Evolutionary conservation across 2,329 filamentous ascomycete genomes (phyloP).

Genomic region (Lachnellula suecica): DNA sequence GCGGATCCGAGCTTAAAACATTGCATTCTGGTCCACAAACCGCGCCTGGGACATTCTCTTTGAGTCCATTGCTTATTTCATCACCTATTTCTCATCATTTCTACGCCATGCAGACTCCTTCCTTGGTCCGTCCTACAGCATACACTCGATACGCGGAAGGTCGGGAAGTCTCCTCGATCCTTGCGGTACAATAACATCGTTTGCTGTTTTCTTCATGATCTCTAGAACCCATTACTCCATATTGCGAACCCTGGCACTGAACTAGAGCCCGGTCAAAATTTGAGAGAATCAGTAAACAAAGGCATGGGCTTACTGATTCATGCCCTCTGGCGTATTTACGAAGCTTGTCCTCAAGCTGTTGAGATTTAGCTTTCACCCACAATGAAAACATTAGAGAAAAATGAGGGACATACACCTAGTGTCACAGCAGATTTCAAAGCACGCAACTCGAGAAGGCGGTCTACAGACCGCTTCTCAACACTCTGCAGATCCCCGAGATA

Average conservation of each 20-base stretch:
- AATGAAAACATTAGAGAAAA: background rate
- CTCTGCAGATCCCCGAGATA: background rate
- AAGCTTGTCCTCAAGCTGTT: background rate
- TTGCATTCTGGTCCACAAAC: too few species aligned
- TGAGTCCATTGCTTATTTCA: too few species aligned
- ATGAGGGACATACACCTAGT: background rate
- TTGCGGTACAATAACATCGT: background rate
- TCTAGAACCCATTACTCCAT: background rate
- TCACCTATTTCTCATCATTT: too few species aligned
- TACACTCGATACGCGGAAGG: background rate
- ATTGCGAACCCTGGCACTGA: background rate
- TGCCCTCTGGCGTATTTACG: background rate
- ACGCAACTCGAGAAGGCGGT: background rate
- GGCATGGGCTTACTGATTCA: background rate
- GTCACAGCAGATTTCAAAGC: background rate
- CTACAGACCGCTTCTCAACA: background rate
- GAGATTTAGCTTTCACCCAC: background rate
- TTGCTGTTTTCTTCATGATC: background rate
- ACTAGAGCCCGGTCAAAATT: background rate
- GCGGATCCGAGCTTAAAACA: too few species aligned
- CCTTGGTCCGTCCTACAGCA: too few species aligned
- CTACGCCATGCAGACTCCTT: too few species aligned
- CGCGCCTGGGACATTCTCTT: too few species aligned
- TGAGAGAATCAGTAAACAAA: background rate
- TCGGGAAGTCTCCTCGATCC: too few species aligned